Percentiles rank a stretch among this genome's conserved stretches.
Conservation (phyloP, 2,329 filamentous ascomycete genomes). For the Aspergillus novofumigatus region DNA sequence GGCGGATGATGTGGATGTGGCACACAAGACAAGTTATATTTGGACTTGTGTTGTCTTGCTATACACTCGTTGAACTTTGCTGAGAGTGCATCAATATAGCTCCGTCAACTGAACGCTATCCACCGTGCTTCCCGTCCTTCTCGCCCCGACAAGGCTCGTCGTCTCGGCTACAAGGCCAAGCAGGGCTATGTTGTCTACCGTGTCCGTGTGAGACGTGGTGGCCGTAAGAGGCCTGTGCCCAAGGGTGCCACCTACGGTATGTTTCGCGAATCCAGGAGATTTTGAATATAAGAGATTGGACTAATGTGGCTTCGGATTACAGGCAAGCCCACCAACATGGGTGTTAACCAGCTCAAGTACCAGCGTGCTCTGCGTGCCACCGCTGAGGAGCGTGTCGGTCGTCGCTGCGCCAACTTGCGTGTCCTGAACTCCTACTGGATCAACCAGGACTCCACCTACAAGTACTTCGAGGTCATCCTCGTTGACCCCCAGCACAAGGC, state of each 20-base stretch:
- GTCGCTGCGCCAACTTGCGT: constrained; percentile 97
- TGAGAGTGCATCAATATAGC: constrained; percentile 99
- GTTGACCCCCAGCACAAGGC: constrained; percentile 99
- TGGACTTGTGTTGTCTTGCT: constrained; percentile 58
- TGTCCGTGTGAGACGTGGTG: constrained; percentile 95
- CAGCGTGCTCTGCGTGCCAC: constrained; percentile 97
- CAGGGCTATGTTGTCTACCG: constrained; percentile 99
- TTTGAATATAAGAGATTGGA: constrained; percentile 17
- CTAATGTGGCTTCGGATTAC: constrained; percentile 24
- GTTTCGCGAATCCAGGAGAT: constrained; percentile 28
- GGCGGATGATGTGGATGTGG: constrained; percentile 44
- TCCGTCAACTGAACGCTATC: constrained; percentile 99
- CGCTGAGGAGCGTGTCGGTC: constrained; percentile 99
- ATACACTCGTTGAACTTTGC: constrained; percentile 99
- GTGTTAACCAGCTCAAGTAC: constrained; percentile 99
- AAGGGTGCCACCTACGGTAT: constrained; percentile 99
- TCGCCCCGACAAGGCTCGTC: constrained; percentile 99
- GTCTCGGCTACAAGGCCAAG: constrained; percentile 99
- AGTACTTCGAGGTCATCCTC: constrained; percentile 99
- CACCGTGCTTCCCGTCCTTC: constrained; percentile 97
- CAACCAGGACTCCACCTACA: constrained; percentile 99
- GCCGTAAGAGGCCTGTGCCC: constrained; percentile 91
- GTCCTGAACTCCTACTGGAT: constrained; percentile 99
- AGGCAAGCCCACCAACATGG: constrained; percentile 99
- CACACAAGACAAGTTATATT: constrained; percentile 30